Base-by-base conservation (phyloP, 495 filamentous ascomycete species). In the Elasticomyces elasticus region DNA sequence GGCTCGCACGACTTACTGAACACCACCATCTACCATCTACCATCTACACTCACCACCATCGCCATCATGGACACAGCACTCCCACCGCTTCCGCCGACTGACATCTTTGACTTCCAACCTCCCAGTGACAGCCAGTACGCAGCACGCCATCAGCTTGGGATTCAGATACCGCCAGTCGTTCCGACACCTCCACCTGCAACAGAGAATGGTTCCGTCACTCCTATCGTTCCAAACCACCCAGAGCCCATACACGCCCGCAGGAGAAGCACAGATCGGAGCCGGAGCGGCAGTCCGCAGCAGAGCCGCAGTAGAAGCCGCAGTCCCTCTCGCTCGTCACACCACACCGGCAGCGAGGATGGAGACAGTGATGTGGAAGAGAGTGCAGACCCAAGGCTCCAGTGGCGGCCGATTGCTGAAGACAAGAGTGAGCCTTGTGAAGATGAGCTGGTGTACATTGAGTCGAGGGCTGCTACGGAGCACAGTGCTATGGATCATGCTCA, bases 401-500 rank as follows among this genome's bases (percentile, higher is more conserved):
- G 69, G 69, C 63, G 64, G 40, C 62, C 63, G 5, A 55, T 72
- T 1, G 49, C 35, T 3, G 69, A 84, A 68, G 82, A 85, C 52
- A 74, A 67, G 27, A 76, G 78, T 0, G 55, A 61, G 1, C 81
- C 82, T 7, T 73, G 79, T 55, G 80, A 80, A 62, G 71, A 73
- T 3, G 81, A 85, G 64, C 60, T 83, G 54, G 77, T 74, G 58
- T 74, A 78, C 56, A 82, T 84, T 22, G 76, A 80, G 26, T 64
- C 69, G 12, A 56, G 58, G 0, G 25, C n/a, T n/a, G 35, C 35
- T 13, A 66, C 63, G 1, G 73, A 78, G 51, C 72, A 79, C 49
- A 79, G 72, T 65, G 81, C 79, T 17, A 61, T 73, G 23, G 77
- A 84, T 46, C 72, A 81, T 64, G 64, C 71, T 9, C 75, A 81